These are phyloP conservation scores for Lithocarpus polystachyus DNA, from an alignment of 306 rosid species.

Conservation along the genomic window DNA sequence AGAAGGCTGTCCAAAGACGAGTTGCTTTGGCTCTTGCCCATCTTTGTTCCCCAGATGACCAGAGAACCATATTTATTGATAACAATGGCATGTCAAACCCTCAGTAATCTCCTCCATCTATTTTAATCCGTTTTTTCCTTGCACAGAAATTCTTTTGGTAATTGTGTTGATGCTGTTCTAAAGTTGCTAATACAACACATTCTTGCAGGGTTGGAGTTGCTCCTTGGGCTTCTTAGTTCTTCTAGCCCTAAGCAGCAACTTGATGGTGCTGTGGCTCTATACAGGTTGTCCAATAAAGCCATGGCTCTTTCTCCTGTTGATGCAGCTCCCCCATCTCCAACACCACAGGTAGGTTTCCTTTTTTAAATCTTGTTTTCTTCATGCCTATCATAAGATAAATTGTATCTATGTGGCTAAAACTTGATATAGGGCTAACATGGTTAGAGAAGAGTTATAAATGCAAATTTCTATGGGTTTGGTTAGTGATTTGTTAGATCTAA, in stretches of 20 bases:
- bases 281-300: slow-evolving; percentile 87
- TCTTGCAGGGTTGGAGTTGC: slow-evolving; percentile 83
- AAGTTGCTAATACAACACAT: slow-evolving; percentile 18
- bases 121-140: slow-evolving; percentile 21
- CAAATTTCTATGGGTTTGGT: neutral
- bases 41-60: slow-evolving; percentile 83
- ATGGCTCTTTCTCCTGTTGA: slow-evolving; percentile 72
- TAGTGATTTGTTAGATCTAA: neutral
- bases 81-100: slow-evolving; percentile 53
- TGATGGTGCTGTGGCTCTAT: slow-evolving; percentile 90
- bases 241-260: slow-evolving; percentile 71
- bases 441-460: neutral
- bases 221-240: slow-evolving; percentile 82
- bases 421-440: neutral
- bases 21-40: slow-evolving; percentile 96
- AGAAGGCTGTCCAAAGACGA: slow-evolving; percentile 75
- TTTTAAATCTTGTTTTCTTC: slow-evolving; percentile 1
- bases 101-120: slow-evolving; percentile 20
- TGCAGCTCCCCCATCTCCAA: slow-evolving; percentile 97
- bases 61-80: slow-evolving; percentile 74
- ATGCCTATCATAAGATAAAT: neutral
- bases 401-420: neutral
- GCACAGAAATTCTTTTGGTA: slow-evolving; percentile 12
- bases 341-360: slow-evolving; percentile 71
- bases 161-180: slow-evolving; percentile 15